phyloP scores from a whole-genome alignment of 2,329 filamentous ascomycete species.

The Nothophoma quercina region DNA sequence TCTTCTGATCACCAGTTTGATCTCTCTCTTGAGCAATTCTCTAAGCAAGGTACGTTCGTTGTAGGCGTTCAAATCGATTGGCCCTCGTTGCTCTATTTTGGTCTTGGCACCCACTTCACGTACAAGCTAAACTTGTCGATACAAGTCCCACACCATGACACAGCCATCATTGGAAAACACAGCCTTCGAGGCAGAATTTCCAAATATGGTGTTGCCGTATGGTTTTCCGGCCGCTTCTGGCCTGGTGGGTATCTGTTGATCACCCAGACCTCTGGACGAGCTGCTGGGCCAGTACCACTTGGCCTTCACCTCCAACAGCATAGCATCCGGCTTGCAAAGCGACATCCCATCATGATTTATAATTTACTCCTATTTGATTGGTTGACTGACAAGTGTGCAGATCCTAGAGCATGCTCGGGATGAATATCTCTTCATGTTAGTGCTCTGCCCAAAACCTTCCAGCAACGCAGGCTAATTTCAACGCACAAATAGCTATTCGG shows the following conservation, averaged over 20 bases:
- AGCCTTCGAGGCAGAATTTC: constrained; percentile 15
- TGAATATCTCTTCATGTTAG: constrained; percentile 80
- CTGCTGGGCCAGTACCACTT: background rate
- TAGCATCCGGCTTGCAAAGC: background rate
- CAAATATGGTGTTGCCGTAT: background rate
- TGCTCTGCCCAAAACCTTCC: constrained; percentile 8
- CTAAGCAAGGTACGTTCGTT: constrained; percentile 63
- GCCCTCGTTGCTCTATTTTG: constrained; percentile 22
- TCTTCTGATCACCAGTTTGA: constrained; percentile 78
- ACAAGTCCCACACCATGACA: constrained; percentile 25
- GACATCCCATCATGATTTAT: too few species aligned
- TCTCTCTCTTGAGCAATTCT: constrained; percentile 79
- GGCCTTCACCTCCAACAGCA: background rate
- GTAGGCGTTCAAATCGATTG: constrained; percentile 22
- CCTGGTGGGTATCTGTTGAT: background rate
- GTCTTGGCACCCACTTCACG: constrained; percentile 11
- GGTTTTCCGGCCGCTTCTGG: background rate
- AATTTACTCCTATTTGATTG: too few species aligned
- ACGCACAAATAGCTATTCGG: constrained; percentile 54
- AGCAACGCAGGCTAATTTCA: constrained; percentile 58
- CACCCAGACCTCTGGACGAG: background rate
- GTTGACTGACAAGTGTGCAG: constrained; percentile 48
- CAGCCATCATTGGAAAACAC: constrained; percentile 25
- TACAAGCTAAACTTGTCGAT: constrained; percentile 27
- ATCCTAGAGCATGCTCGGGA: constrained; percentile 70